Evolutionary conservation across 2,329 filamentous ascomycete genomes (phyloP).

Genomic region (Seiridium unicorne): DNA sequence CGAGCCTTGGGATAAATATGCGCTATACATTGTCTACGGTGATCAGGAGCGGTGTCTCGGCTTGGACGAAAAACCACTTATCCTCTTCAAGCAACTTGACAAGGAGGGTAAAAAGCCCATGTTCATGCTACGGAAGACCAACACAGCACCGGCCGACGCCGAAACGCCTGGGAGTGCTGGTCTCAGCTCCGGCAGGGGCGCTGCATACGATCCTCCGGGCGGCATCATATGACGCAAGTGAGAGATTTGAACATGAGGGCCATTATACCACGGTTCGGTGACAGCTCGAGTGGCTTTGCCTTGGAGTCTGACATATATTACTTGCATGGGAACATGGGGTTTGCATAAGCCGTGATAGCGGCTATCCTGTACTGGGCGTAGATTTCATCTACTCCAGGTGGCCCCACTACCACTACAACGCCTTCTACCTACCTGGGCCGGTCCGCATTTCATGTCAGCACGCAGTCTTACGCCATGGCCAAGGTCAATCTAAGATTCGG

Average conservation of each 20-base stretch:
- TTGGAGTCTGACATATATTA: constrained; percentile 1
- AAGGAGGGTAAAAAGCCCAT: constrained; percentile 97
- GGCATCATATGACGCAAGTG: constrained; percentile 50
- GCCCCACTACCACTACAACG: neutral
- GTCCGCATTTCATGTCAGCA: neutral
- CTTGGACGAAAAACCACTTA: constrained; percentile 88
- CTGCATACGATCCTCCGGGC: constrained; percentile 57
- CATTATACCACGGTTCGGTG: neutral
- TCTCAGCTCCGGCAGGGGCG: constrained; percentile 39
- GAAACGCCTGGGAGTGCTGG: constrained; percentile 55
- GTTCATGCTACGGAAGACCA: constrained; percentile 89
- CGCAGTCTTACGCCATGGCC: neutral
- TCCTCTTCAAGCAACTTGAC: constrained; percentile 95
- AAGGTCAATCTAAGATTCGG: too few species aligned
- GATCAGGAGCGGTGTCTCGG: constrained; percentile 93
- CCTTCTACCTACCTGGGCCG: neutral
- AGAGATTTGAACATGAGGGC: neutral
- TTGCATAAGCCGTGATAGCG: neutral
- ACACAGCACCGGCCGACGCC: constrained; percentile 48
- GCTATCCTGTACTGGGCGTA: neutral
- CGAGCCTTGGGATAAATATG: constrained; percentile 95
- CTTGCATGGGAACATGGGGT: neutral
- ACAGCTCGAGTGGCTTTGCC: neutral
- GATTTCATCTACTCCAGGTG: neutral
- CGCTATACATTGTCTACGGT: constrained; percentile 97